A percentile compares a stretch with the other conserved stretches of the same genome.
Conservation (phyloP, 2,329 filamentous ascomycete genomes). For the Diaporthe eres region DNA sequence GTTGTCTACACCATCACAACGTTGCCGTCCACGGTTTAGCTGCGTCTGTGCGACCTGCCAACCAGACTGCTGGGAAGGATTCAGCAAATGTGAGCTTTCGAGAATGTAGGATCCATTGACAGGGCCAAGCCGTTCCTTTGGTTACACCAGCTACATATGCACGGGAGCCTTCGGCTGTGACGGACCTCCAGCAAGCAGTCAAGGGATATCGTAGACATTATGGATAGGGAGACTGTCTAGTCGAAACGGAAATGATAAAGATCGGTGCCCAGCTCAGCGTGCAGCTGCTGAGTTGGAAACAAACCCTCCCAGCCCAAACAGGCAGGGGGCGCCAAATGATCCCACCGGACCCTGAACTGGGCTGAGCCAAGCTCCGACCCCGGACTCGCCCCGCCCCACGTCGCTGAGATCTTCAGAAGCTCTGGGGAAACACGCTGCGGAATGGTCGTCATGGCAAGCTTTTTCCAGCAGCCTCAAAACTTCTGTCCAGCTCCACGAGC, state of each 20-base stretch:
- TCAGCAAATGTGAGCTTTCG: not conserved
- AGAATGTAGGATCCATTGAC: not conserved
- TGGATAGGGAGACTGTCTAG: not conserved
- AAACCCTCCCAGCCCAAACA: not conserved
- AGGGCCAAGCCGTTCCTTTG: not conserved
- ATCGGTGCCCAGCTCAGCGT: not conserved
- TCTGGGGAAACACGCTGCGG: constrained; percentile 12
- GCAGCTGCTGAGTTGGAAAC: not conserved
- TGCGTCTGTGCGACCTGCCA: constrained; percentile 20
- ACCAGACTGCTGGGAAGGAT: constrained; percentile 8
- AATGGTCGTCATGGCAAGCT: constrained; percentile 20
- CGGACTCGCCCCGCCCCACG: constrained; percentile 37
- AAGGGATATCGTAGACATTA: not conserved
- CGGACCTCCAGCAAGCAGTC: not conserved
- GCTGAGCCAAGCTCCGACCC: constrained; percentile 38
- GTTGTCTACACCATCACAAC: not conserved
- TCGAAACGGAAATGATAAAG: not conserved
- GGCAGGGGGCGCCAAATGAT: constrained; percentile 6
- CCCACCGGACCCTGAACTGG: constrained; percentile 18
- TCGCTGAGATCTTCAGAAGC: constrained; percentile 31
- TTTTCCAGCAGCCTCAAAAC: constrained; percentile 23
- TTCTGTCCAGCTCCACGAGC: constrained; percentile 3
- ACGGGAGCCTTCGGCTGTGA: too few relatives aligned
- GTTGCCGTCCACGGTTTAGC: not conserved
- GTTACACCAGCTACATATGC: not conserved